A percentile compares a stretch with the other conserved stretches of the same genome.
These are phyloP conservation scores for Xanthoceras sorbifolium DNA, from an alignment of 345 rosid genomes.

Conservation along the genomic window DNA sequence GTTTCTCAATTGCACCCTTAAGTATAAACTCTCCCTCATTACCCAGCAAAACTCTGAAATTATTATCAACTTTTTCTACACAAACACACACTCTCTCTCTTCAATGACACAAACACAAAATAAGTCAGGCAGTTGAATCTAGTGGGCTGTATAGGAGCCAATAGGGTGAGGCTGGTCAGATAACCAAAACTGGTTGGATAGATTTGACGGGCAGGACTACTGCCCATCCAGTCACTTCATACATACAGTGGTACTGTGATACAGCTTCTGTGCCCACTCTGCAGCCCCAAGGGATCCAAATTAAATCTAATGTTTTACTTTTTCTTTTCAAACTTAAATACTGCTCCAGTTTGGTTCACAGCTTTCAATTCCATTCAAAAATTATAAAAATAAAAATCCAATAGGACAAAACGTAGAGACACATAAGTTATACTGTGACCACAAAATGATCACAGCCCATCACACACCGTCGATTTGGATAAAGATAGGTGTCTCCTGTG, in stretches of 20 bases:
- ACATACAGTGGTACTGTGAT: too few species aligned
- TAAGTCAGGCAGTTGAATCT: constrained; percentile 21
- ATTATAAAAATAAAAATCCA: neutral
- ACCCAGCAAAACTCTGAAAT: constrained; percentile 18
- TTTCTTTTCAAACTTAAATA: constrained; percentile 26
- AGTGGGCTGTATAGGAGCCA: constrained; percentile 22
- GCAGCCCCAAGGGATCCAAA: constrained; percentile 32
- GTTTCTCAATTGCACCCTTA: neutral
- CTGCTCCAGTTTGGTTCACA: constrained; percentile 38
- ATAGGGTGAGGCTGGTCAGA: constrained; percentile 18
- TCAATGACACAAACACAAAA: constrained; percentile 11
- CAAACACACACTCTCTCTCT: neutral
- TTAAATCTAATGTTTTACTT: constrained; percentile 28
- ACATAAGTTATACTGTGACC: constrained; percentile 25
- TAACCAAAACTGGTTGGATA: constrained; percentile 32
- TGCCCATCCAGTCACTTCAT: constrained; percentile 52
- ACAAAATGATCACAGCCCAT: constrained; percentile 35
- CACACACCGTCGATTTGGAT: constrained; percentile 31
- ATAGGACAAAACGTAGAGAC: neutral
- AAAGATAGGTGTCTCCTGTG: constrained; percentile 19
- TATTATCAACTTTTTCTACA: neutral
- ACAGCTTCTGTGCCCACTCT: constrained; percentile 38
- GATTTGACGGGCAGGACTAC: constrained; percentile 44
- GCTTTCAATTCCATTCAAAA: constrained; percentile 19
- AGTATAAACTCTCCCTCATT: neutral